Evolutionary conservation across 768 basidiomycete species (phyloP).

Genomic region (Tylopilus balloui): DNA sequence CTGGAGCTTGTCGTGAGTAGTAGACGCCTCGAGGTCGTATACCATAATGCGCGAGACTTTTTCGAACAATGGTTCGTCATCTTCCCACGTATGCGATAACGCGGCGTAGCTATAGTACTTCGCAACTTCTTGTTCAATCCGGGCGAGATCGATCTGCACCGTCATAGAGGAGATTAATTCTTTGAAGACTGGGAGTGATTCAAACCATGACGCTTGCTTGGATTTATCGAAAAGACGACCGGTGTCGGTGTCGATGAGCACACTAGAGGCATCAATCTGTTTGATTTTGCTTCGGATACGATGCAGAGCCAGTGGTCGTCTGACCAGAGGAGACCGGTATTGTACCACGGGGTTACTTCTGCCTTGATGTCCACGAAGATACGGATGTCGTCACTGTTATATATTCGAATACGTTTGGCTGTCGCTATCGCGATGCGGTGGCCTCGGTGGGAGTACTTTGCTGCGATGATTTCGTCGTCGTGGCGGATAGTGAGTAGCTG

Average conservation of each 20-base stretch:
- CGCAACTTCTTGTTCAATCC: not conserved
- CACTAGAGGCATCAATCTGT: not conserved
- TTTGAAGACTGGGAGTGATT: not conserved
- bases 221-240: not conserved
- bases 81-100: conserved; percentile 1
- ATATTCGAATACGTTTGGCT: not conserved
- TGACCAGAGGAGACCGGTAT: conserved; percentile 7
- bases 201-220: not conserved
- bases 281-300: not conserved
- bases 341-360: conserved; percentile 1
- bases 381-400: not conserved
- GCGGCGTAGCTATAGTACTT: not conserved
- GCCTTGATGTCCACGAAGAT: not conserved
- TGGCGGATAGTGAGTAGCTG: not conserved
- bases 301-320: not conserved
- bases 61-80: not conserved
- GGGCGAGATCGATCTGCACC: not conserved
- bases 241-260: not conserved
- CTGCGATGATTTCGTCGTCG: not conserved
- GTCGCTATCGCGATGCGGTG: not conserved
- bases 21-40: not conserved
- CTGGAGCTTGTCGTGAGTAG: conserved; percentile 2
- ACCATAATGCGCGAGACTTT: not conserved
- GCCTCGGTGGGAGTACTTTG: not conserved
- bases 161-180: not conserved